A percentile compares a stretch with the other conserved stretches of the same genome.
Conservation (phyloP, 768 basidiomycete genomes). For the Termitomyces sp. region DNA sequence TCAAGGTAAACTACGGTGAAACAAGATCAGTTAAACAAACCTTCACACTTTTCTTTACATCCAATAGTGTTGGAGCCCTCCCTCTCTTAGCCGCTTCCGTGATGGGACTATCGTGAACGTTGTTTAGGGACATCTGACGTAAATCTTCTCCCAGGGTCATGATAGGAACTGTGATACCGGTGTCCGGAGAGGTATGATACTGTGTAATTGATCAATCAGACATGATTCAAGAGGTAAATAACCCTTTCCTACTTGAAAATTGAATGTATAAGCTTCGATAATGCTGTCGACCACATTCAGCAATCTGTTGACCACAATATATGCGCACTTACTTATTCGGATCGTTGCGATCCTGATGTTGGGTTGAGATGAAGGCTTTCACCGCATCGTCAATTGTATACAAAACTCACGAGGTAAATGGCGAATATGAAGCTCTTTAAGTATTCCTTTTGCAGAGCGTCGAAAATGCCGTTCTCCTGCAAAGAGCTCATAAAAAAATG, state of each 20-base stretch:
- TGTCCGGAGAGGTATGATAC: slow-evolving; percentile 71
- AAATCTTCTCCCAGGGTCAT: slow-evolving; percentile 68
- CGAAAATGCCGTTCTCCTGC: slow-evolving; percentile 84
- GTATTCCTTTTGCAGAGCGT: slow-evolving; percentile 82
- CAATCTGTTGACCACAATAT: slow-evolving; percentile 18
- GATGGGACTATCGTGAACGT: slow-evolving; percentile 49
- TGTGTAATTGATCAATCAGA: slow-evolving; percentile 20
- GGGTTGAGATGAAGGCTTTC: neutral
- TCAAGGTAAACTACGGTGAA: neutral
- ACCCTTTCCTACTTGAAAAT: slow-evolving; percentile 60
- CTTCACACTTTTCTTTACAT: slow-evolving; percentile 82
- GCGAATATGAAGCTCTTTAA: slow-evolving; percentile 84
- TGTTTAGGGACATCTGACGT: slow-evolving; percentile 44
- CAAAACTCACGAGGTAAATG: slow-evolving; percentile 69
- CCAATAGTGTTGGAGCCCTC: slow-evolving; percentile 66
- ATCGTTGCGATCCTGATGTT: slow-evolving; percentile 70
- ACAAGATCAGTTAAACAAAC: slow-evolving; percentile 28
- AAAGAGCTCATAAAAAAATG: neutral
- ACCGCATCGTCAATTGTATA: neutral
- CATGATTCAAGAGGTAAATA: neutral
- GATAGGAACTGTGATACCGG: slow-evolving; percentile 56
- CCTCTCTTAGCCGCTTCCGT: slow-evolving; percentile 57
- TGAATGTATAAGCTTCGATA: slow-evolving; percentile 86
- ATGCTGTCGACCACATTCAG: slow-evolving; percentile 44
- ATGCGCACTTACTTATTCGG: slow-evolving; percentile 67